Base-by-base conservation (phyloP, 768 basidiomycete genomes). In the Tulasnella calospora region DNA sequence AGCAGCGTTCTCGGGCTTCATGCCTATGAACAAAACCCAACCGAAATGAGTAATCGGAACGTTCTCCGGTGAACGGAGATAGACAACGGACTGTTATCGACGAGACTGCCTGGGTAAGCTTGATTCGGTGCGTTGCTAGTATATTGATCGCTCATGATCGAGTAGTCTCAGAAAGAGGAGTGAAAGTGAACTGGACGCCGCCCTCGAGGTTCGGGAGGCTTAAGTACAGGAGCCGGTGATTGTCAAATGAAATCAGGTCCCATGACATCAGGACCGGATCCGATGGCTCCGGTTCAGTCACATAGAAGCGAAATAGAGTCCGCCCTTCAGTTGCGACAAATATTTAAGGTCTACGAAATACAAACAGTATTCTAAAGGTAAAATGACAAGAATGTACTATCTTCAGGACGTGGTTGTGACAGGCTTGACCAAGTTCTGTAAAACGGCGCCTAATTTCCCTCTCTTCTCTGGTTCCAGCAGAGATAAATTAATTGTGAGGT, bases 401-500 rank as follows among this genome's bases (percentile, higher is more conserved):
- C 61, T 35, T 67, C 61, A 67, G 30, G 27, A 23, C n/a, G 61
- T 12, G 19, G 61, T 67, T 33, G 44, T n/a, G 33, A 47, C 51
- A 19, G 44, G 44, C 27, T 74, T 74, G 9, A 76, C 75, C 36
- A 76, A 46, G 67, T 57, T 70, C 75, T 61, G 67, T 23, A 76
- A 61, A 23, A 76, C 55, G 27, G 33, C 41, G 36, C 57, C 57
- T 38, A 76, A 61, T 41, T 70, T 70, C 75, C 75, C 75, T 40
- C 75, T 91, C 82, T 94, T 93, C n/a, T 89, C 86, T 23, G 89
- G 87, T 83, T 93, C 91, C 76, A 95, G 85, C 27, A 91, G 84
- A 21, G 90, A 90, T 38, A 94, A 89, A 79, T 94, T 94, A 82
- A 95, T 92, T 80, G 94, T 93, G 76, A 95, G 84, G 82, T 88